Evolutionary conservation across 1,139 yeast species (phyloP).

Genomic region (Candida pseudocylindracea): DNA sequence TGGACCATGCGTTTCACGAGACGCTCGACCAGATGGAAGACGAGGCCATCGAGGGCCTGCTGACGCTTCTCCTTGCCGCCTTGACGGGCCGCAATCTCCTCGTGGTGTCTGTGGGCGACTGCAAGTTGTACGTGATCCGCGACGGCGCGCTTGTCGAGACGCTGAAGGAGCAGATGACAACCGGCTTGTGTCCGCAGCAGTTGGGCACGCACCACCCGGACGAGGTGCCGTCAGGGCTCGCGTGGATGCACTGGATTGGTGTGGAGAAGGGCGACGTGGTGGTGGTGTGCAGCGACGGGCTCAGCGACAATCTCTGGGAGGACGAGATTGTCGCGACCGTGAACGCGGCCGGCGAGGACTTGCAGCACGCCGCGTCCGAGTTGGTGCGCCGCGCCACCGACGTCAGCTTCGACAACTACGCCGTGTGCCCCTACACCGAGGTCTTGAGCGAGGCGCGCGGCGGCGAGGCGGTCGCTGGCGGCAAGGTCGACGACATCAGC

Average conservation of each 20-base stretch:
- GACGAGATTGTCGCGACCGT: conserved; percentile 20
- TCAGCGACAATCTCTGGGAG: conserved; percentile 27
- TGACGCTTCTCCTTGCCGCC: conserved; percentile 29
- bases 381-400: too few species aligned
- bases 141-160: conserved; percentile 21
- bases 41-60: conserved; percentile 25
- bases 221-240: conserved; percentile 24
- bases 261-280: conserved; percentile 19
- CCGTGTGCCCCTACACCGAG: too few species aligned
- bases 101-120: conserved; percentile 33
- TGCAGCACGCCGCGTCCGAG: too few species aligned
- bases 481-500: conserved; percentile 33
- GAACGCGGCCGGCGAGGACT: too few species aligned
- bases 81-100: conserved; percentile 23
- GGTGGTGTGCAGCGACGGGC: conserved; percentile 29
- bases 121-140: conserved; percentile 24
- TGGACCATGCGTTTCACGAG: conserved; percentile 28
- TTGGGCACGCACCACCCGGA: conserved; percentile 28
- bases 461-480: too few species aligned
- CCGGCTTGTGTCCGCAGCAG: conserved; percentile 28
- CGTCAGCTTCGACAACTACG: too few species aligned
- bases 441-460: too few species aligned
- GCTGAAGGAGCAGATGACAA: conserved; percentile 24
- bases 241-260: conserved; percentile 21
- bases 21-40: conserved; percentile 31